Base-by-base conservation (phyloP, 2,329 filamentous ascomycete genomes). In the Neopestalotiopsis rosae region DNA sequence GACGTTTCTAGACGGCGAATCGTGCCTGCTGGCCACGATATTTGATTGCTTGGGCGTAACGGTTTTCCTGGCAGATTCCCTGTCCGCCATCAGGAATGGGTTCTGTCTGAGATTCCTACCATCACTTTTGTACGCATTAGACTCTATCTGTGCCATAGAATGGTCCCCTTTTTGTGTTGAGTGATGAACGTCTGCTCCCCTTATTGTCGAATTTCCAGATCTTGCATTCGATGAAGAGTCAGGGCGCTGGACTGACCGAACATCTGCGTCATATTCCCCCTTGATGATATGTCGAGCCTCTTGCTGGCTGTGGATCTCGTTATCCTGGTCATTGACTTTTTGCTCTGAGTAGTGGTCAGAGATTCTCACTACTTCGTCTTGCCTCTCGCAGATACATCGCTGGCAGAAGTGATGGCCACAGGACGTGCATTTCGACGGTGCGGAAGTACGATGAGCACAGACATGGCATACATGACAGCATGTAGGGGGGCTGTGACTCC, bases 371-470 rank as follows among this genome's bases (percentile, higher is more conserved):
- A 69, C 71, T 14, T 70, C 71, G 30, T 74, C 67, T 3, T 76
- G 73, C 10, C 80, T 68, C 65, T 84, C 79, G 58, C 78, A 80
- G 9, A 75, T 78, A 71, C 87, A 89, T 67, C 83, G 83, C 40
- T 76, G 70, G 71, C 87, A 89, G 17, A 86, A 81, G 10, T 79
- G 80, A 73, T 89, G 87, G 1, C 84, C 85, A 71, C 87, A 89
- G 57, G 80, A 81, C 38, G 78, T 74, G 71, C 86, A 89, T 61
- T 79, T 79, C 9, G 77, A 77, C 38, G 79, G 77, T 13, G 79
- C 76, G 59, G 74, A 77, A 49, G 84, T 80, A 56, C 77, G 78
- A 59, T 81, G 79, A 13, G 82, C 82, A 71, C 87, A 89, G 10
- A 85, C 76, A 72, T 88, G 87, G 69, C 87, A 89, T 32, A 83